Base-by-base conservation (phyloP, 345 rosid genomes). In the Lenwebbia sp. region DNA sequence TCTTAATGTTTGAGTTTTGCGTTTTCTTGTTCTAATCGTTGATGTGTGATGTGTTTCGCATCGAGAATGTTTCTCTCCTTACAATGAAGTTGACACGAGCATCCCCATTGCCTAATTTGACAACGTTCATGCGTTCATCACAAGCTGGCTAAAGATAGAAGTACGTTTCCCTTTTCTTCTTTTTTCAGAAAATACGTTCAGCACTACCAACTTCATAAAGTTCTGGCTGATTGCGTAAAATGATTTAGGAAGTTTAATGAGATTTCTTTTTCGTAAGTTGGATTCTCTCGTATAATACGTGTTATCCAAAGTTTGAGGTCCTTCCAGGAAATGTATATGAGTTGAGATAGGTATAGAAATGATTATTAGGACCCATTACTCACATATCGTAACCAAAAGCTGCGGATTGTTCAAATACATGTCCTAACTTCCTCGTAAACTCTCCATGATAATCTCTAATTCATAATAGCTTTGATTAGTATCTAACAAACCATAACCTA, bases 121-220 rank as follows among this genome's bases (percentile, higher is more conserved):
- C 15, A 5, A 14, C 75, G 19, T 30, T 62, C 8, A 28, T 30
- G 22, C 19, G 10, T 1, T 62, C 40, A 30, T 30, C 37, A 37
- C 41, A 8, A 30, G 75, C 40, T 30, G 9, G 11, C 75, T 19
- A 70, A 4, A 37, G 47, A 33, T 70, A 70, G 25, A 2, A 8
- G 78, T 19, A 33, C 13, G 5, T 54, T 19, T 19, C 21, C 17
- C 22, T 33, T 22, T 2, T 19, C 4, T 14, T 52, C 6, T 65
- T 33, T 22, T 33, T 1, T 4, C 22, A 62, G 19, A 62, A 70
- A 33, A 4, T 8, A 65, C 10, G 6, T 70, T 17, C 21, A 4
- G 33, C 40, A 13, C 5, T 10, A 19, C 41, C 7, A 0, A 70
- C 6, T 9, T 2, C 23, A 62, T 30, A 30, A 0, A 30, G 12